Evolutionary conservation across 2,329 filamentous ascomycete species (phyloP).

Genomic region (Colletotrichum karsti): DNA sequence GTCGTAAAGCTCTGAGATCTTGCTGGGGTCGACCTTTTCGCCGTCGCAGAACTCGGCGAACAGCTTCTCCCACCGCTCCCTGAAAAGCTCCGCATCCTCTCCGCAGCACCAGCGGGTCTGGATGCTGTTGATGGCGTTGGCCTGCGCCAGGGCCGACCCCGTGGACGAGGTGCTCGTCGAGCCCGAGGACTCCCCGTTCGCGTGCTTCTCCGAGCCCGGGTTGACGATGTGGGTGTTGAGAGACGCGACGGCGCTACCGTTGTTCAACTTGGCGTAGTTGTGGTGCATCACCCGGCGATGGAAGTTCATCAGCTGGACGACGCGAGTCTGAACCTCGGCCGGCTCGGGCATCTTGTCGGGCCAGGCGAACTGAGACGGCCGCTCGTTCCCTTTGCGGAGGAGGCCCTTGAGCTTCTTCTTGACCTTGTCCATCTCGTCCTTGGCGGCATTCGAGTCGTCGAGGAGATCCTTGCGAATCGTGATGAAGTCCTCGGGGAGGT

Average conservation of each 20-base stretch:
- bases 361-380: slow-evolving; percentile 98
- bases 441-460: slow-evolving; percentile 97
- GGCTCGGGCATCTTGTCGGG: slow-evolving; percentile 94
- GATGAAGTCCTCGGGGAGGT: slow-evolving; percentile 86
- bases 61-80: slow-evolving; percentile 97
- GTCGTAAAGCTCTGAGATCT: slow-evolving; percentile 97
- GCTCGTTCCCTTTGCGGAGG: slow-evolving; percentile 89
- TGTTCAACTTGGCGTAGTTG: slow-evolving; percentile 86
- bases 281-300: slow-evolving; percentile 94
- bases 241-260: slow-evolving; percentile 67
- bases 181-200: slow-evolving; percentile 49
- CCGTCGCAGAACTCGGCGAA: slow-evolving; percentile 96
- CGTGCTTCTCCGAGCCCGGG: slow-evolving; percentile 55
- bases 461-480: slow-evolving; percentile 92
- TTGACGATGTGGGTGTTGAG: slow-evolving; percentile 66
- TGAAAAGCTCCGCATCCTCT: slow-evolving; percentile 93
- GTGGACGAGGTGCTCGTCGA: slow-evolving; percentile 41
- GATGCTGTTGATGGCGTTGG: slow-evolving; percentile 72
- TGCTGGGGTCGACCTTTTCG: slow-evolving; percentile 98
- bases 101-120: slow-evolving; percentile 96
- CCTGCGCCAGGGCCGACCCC: slow-evolving; percentile 64
- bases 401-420: slow-evolving; percentile 99
- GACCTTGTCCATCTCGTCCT: slow-evolving; percentile 99
- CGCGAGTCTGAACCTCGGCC: slow-evolving; percentile 88
- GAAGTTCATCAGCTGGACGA: slow-evolving; percentile 97